phyloP scores from a whole-genome alignment of 2,329 filamentous ascomycete genomes.

The Colletotrichum navitas region DNA sequence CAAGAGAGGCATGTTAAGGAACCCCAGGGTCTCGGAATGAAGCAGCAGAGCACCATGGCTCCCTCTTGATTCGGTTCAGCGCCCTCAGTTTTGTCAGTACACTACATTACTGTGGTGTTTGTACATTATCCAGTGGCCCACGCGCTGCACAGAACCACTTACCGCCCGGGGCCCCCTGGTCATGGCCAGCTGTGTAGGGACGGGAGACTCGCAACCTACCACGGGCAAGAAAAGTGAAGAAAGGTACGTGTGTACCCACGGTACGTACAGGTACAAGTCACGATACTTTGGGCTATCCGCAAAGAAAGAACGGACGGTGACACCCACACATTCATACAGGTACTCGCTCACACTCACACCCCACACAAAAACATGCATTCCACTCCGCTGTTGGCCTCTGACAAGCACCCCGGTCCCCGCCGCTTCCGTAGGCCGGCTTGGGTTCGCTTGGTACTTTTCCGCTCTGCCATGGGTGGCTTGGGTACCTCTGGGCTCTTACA shows the following conservation, averaged over 20 bases:
- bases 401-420: slow-evolving; percentile 43
- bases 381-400: slow-evolving; percentile 34
- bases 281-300: background rate
- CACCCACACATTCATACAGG: background rate
- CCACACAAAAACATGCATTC: background rate
- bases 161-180: slow-evolving; percentile 23
- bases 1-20: slow-evolving; percentile 32
- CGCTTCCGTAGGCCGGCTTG: slow-evolving; percentile 42
- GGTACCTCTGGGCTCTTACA: slow-evolving; percentile 22
- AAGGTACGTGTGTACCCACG: background rate
- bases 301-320: slow-evolving; percentile 15
- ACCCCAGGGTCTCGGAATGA: slow-evolving; percentile 33
- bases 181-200: slow-evolving; percentile 38
- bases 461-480: slow-evolving; percentile 23
- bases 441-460: slow-evolving; percentile 36
- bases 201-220: slow-evolving; percentile 10
- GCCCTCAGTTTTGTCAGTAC: background rate
- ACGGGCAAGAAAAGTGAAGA: background rate
- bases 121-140: background rate
- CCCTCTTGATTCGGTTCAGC: slow-evolving; percentile 24
- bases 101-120: too few species aligned
- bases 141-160: slow-evolving; percentile 14
- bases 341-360: background rate
- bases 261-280: slow-evolving; percentile 4
- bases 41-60: slow-evolving; percentile 39